Conservation (phyloP, 1,284 basidiomycete genomes). For the Mrakiaceae sp. region DNA sequence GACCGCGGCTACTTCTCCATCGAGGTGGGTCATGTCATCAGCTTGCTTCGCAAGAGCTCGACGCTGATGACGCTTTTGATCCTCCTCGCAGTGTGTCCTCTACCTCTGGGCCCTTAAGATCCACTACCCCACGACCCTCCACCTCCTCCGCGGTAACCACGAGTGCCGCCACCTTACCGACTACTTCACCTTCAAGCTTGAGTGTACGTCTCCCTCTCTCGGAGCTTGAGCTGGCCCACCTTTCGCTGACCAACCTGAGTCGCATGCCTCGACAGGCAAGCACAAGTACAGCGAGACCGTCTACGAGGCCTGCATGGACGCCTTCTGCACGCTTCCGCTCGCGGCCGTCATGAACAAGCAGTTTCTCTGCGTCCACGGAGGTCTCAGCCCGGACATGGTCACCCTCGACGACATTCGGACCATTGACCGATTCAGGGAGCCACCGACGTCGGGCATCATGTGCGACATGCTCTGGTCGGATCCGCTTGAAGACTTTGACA, state of each 20-base stretch:
- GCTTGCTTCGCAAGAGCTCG: not conserved
- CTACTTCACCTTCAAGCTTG: constrained; percentile 94
- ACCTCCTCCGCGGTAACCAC: constrained; percentile 90
- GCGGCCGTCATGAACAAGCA: constrained; percentile 97
- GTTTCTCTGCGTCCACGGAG: constrained; percentile 90
- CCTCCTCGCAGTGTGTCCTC: constrained; percentile 58
- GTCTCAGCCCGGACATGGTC: constrained; percentile 77
- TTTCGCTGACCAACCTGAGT: not conserved
- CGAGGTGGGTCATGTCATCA: constrained; percentile 46
- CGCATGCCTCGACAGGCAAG: constrained; percentile 50
- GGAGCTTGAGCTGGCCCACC: not conserved
- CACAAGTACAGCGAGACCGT: constrained; percentile 86
- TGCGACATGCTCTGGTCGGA: constrained; percentile 93
- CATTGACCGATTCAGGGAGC: constrained; percentile 87
- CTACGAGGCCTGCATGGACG: constrained; percentile 85
- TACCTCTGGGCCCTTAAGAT: constrained; percentile 90
- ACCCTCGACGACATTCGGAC: constrained; percentile 78
- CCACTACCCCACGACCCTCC: constrained; percentile 80
- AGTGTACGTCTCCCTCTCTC: constrained; percentile 48
- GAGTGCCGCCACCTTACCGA: constrained; percentile 94
- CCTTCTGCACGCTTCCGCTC: constrained; percentile 81
- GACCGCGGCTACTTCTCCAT: constrained; percentile 94
- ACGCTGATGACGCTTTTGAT: constrained; percentile 10
- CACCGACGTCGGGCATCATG: constrained; percentile 87
- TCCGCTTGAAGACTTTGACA: constrained; percentile 85